Conservation (phyloP, 2,329 filamentous ascomycete genomes). For the Ampelomyces quisqualis region DNA sequence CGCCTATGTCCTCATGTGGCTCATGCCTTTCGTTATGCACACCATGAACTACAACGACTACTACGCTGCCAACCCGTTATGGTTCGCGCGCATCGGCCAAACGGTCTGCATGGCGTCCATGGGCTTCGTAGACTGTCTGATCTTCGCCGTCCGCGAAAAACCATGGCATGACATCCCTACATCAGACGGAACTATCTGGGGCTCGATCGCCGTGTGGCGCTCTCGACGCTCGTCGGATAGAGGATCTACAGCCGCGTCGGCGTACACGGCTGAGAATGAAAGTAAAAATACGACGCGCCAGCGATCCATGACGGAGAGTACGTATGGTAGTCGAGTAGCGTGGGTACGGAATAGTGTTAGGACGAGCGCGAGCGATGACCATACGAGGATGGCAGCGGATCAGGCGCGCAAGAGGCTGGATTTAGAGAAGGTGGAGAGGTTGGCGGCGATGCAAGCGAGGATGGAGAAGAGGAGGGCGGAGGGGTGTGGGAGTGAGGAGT, state of each 20-base stretch:
- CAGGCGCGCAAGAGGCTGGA: slow-evolving; percentile 44
- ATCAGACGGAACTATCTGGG: slow-evolving; percentile 46
- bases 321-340: neutral
- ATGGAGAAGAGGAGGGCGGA: neutral
- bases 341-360: slow-evolving; percentile 8
- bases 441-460: slow-evolving; percentile 5
- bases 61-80: slow-evolving; percentile 56
- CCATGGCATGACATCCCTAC: slow-evolving; percentile 64
- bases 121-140: slow-evolving; percentile 65
- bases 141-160: slow-evolving; percentile 70
- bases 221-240: neutral
- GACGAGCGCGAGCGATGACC: slow-evolving; percentile 23
- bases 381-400: slow-evolving; percentile 34
- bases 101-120: slow-evolving; percentile 64
- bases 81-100: slow-evolving; percentile 56
- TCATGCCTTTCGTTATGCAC: slow-evolving; percentile 68
- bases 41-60: slow-evolving; percentile 59
- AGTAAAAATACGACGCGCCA: neutral
- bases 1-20: slow-evolving; percentile 71
- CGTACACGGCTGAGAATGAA: neutral
- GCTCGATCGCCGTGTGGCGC: slow-evolving; percentile 32
- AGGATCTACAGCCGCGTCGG: neutral
- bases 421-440: slow-evolving; percentile 40
- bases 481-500: slow-evolving; percentile 3
- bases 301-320: neutral